Conservation (phyloP, 129 eudicot genomes). For the carrot (Daucus carota) region DNA sequence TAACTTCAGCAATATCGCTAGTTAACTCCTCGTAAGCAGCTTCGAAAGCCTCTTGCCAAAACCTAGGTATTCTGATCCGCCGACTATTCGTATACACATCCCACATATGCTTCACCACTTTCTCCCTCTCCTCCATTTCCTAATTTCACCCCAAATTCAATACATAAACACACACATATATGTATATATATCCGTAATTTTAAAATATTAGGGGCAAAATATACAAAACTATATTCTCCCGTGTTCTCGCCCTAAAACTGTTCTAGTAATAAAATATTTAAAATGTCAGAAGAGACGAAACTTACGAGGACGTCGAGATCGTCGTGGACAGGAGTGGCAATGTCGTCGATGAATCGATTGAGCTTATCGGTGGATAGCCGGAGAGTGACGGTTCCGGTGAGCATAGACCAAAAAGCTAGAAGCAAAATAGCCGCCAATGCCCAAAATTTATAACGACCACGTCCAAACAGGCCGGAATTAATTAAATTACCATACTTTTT, state of each 20-base stretch:
- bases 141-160: constrained; percentile 11
- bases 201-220: no score
- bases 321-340: constrained; percentile 37
- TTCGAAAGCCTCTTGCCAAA: constrained; percentile 95
- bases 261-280: not conserved
- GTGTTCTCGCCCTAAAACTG: no score
- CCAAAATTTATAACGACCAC: constrained; percentile 83
- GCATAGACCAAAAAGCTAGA: constrained; percentile 84
- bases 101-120: constrained; percentile 94
- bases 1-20: constrained; percentile 51
- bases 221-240: no score
- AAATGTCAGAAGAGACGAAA: not conserved
- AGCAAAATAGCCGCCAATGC: constrained; percentile 74
- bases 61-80: constrained; percentile 57
- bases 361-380: constrained; percentile 82
- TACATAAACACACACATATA: not conserved
- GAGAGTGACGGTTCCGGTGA: constrained; percentile 84
- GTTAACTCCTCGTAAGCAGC: constrained; percentile 92
- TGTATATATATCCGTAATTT: no score
- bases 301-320: constrained; percentile 85
- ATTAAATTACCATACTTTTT: constrained; percentile 37
- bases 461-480: constrained; percentile 37
- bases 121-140: constrained; percentile 98
- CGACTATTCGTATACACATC: constrained; percentile 75
- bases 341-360: constrained; percentile 47